Base-by-base conservation (phyloP, 1,284 basidiomycete species). In the Trametes hirsuta region DNA sequence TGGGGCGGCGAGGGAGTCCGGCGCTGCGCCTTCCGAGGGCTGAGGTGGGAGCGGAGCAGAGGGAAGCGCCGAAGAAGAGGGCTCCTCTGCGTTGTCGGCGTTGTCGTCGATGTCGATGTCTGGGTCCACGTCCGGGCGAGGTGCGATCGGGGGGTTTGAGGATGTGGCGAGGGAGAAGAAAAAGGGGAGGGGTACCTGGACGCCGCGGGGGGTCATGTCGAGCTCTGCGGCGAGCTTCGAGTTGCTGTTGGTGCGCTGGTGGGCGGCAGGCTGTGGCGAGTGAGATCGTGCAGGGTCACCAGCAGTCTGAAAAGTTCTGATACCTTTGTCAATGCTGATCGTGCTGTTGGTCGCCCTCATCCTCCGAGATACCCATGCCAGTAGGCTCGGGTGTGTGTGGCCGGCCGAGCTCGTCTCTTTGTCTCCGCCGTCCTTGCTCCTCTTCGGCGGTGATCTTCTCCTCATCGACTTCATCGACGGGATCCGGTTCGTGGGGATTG, bases 331-430 rank as follows among this genome's bases (percentile, higher is more conserved):
- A n/a, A 18, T 48, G 47, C 36, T 61, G 58, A 1, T 62, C 59
- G 4, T 63, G 55, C 21, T 74, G 70, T 36, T 74, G 64, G 57
- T 72, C 72, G 35, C 76, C 72, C 35, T 80, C 77, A 51, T 86
- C 80, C 53, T 81, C 80, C 44, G 77, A 74, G 76, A 90, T 79
- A n/a, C 86, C 87, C 71, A 90, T 80, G 6, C 83, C 80, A 0
- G 82, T 85, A 2, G 91, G 91, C 68, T 93, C 90, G 0, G 91
- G 90, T 3, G 90, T 93, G 4, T 83, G 78, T 6, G 91, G 90
- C 50, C 89, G 79, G 4, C 84, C 86, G 21, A 87, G 77, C 62
- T 85, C 85, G 30, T 87, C 84, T 58, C 84, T 79, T 57, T 77
- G 73, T 41, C 77, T 74, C 55, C 83, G 80, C 55, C 80, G 78